Conservation (phyloP, 75 land plant genomes). For the Picea glauca region DNA sequence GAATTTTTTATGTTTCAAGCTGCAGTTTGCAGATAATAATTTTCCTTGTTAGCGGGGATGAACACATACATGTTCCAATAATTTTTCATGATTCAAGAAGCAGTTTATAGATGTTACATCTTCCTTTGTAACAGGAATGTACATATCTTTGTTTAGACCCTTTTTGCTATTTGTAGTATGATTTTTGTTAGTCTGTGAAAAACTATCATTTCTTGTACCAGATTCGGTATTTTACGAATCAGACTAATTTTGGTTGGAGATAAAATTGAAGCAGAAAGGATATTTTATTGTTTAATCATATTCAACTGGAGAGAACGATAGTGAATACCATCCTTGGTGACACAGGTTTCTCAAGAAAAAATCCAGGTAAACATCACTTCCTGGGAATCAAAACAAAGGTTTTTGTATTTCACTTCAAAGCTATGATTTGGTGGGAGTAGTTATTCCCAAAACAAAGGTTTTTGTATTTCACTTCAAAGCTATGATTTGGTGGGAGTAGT, state of each 20-base stretch:
- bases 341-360: neutral
- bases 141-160: neutral
- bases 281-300: neutral
- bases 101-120: neutral
- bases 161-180: neutral
- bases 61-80: neutral
- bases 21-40: neutral
- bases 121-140: neutral
- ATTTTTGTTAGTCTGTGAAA: neutral
- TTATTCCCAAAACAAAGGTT: neutral
- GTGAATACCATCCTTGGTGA: constrained; percentile 1
- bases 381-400: neutral
- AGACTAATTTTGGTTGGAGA: neutral
- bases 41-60: neutral
- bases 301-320: neutral
- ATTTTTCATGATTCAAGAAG: neutral
- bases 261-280: neutral
- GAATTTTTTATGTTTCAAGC: neutral
- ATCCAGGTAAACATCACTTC: neutral
- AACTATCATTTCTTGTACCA: neutral
- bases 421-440: neutral
- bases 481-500: neutral
- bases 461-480: neutral
- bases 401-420: neutral
- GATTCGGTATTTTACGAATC: too few species aligned